Percentiles rank a stretch among this genome's conserved stretches.
Conservation (phyloP, 768 basidiomycete species). For the Xerocomus brunneocitrinus region DNA sequence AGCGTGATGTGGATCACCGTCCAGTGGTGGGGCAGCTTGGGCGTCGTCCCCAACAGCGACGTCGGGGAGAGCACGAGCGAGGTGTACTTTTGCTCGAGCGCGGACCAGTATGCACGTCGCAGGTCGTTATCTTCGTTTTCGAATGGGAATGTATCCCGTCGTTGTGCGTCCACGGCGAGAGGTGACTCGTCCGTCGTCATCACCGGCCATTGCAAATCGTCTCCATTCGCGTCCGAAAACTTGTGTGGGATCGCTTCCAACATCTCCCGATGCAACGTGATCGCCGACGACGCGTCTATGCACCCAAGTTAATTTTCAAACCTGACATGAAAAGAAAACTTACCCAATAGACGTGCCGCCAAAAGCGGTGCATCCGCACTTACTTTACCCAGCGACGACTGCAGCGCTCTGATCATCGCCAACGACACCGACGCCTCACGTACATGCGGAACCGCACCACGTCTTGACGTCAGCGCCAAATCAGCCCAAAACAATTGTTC, state of each 20-base stretch:
- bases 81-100: slow-evolving; percentile 50
- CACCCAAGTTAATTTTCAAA: not conserved
- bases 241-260: slow-evolving; percentile 77
- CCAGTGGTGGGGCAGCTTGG: slow-evolving; percentile 70
- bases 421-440: slow-evolving; percentile 72
- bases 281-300: slow-evolving; percentile 67
- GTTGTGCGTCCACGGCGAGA: slow-evolving; percentile 21
- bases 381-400: slow-evolving; percentile 71
- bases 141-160: not conserved
- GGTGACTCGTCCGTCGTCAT: slow-evolving; percentile 44
- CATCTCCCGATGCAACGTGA: slow-evolving; percentile 84
- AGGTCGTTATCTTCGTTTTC: slow-evolving; percentile 36
- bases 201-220: slow-evolving; percentile 76
- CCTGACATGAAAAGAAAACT: slow-evolving; percentile 4
- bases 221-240: slow-evolving; percentile 41
- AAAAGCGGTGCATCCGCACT: slow-evolving; percentile 46
- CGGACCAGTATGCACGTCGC: slow-evolving; percentile 57
- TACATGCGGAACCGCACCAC: slow-evolving; percentile 65
- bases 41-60: slow-evolving; percentile 39
- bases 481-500: slow-evolving; percentile 68
- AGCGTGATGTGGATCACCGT: slow-evolving; percentile 79
- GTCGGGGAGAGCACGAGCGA: slow-evolving; percentile 22
- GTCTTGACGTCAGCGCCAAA: slow-evolving; percentile 47
- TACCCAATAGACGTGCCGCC: slow-evolving; percentile 63
- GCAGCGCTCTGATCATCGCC: slow-evolving; percentile 67